Evolutionary conservation across 371 early-diverging fungal species (phyloP).

Genomic region (Mucor racemosus): DNA sequence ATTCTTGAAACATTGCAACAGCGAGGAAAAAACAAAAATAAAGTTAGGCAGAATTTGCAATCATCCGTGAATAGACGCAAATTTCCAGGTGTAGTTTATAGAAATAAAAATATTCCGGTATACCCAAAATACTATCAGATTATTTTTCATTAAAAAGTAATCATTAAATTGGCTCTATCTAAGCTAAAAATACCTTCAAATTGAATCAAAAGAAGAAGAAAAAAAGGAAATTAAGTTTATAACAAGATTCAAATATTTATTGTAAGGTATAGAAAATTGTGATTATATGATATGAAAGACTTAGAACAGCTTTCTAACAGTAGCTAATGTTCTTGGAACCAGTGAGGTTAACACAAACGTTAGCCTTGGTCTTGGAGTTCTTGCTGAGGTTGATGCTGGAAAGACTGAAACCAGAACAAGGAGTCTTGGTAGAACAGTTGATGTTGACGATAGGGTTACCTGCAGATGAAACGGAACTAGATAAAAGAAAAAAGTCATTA

Average conservation of each 20-base stretch:
- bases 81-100: no score
- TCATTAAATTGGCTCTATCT: no score
- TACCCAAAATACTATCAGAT: no score
- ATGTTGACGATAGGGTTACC: constrained; percentile 30
- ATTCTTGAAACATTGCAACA: no score
- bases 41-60: no score
- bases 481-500: neutral
- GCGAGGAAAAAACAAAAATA: no score
- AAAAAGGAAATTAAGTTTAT: neutral
- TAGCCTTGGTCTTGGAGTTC: constrained; percentile 24
- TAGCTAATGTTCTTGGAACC: constrained; percentile 17
- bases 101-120: no score
- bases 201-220: no score
- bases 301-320: neutral
- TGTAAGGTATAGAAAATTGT: neutral
- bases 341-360: constrained; percentile 21
- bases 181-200: no score
- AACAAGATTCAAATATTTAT: neutral
- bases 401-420: constrained; percentile 31
- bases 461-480: constrained; percentile 16
- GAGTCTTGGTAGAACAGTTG: constrained; percentile 35
- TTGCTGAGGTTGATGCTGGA: constrained; percentile 22
- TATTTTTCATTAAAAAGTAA: no score
- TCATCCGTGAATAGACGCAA: no score
- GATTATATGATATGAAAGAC: no score